These are phyloP conservation scores for Hericium erinaceus DNA, from an alignment of 768 basidiomycete genomes.

Conservation along the genomic window DNA sequence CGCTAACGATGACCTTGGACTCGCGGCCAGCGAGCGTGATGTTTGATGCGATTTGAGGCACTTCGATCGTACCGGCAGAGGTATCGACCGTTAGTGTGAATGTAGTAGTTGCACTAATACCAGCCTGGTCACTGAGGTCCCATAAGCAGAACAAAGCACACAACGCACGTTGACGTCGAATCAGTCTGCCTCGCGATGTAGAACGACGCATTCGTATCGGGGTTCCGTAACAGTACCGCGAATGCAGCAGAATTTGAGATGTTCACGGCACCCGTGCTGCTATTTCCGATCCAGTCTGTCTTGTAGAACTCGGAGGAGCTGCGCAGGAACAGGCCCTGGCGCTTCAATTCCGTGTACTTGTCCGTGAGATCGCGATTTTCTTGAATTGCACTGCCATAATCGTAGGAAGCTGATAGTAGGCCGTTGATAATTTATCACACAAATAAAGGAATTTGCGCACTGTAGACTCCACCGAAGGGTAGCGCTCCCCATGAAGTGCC, in stretches of 20 bases:
- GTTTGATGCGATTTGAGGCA: constrained; percentile 44
- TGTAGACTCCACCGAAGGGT: constrained; percentile 70
- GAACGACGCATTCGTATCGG: constrained; percentile 56
- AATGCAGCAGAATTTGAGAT: constrained; percentile 41
- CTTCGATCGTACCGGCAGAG: constrained; percentile 36
- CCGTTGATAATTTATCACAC: neutral
- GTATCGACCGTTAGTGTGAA: constrained; percentile 59
- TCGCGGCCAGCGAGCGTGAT: constrained; percentile 62
- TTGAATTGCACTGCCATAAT: constrained; percentile 67
- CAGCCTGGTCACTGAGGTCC: neutral
- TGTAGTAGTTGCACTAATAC: constrained; percentile 31
- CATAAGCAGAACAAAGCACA: neutral
- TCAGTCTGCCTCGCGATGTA: constrained; percentile 60
- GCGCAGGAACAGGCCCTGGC: constrained; percentile 69
- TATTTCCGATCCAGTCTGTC: constrained; percentile 65
- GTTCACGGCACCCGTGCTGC: constrained; percentile 37
- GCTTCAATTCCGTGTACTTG: constrained; percentile 73
- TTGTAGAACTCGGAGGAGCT: constrained; percentile 74
- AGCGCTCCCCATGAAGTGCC: constrained; percentile 83
- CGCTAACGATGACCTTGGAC: constrained; percentile 63
- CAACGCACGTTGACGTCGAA: constrained; percentile 51
- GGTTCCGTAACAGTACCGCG: constrained; percentile 57
- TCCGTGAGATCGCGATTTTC: constrained; percentile 57
- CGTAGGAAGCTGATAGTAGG: constrained; percentile 46
- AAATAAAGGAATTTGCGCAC: constrained; percentile 17